A percentile compares a stretch with the other conserved stretches of the same genome.
Evolutionary conservation across 495 filamentous ascomycete species (phyloP).

Genomic region (Podospora comata): DNA sequence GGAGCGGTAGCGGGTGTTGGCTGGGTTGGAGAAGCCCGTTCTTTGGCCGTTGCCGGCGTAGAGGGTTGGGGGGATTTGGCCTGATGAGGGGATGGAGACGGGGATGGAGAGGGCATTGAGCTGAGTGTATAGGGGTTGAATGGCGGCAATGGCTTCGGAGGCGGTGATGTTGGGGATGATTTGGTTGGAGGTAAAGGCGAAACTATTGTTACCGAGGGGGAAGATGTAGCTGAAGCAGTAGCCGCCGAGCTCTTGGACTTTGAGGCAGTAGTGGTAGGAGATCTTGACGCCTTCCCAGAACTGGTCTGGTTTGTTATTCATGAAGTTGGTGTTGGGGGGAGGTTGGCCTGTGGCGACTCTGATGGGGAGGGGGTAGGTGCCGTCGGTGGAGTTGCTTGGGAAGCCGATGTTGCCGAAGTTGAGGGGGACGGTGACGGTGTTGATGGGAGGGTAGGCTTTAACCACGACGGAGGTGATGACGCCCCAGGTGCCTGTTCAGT

Average conservation of each 20-base stretch:
- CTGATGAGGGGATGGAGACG: constrained; percentile 29
- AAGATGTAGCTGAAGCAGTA: constrained; percentile 46
- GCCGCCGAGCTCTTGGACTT: constrained; percentile 39
- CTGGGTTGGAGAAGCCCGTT: constrained; percentile 26
- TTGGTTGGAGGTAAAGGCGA: constrained; percentile 34
- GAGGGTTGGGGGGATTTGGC: constrained; percentile 14
- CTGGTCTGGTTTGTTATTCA: constrained; percentile 35
- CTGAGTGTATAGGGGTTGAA: constrained; percentile 45
- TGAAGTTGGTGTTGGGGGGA: constrained; percentile 21
- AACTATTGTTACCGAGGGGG: constrained; percentile 33
- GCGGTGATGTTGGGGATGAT: constrained; percentile 32
- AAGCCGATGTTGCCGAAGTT: constrained; percentile 12
- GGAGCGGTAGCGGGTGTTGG: constrained; percentile 43
- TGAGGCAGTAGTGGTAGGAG: constrained; percentile 41
- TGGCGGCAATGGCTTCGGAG: constrained; percentile 36
- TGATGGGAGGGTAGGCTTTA: constrained; percentile 39
- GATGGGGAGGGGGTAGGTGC: constrained; percentile 26
- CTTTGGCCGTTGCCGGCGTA: constrained; percentile 23
- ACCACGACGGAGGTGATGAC: constrained; percentile 50
- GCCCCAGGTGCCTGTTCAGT: constrained; percentile 45
- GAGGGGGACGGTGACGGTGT: constrained; percentile 20
- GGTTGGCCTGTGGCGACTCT: constrained; percentile 24
- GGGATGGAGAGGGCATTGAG: constrained; percentile 32
- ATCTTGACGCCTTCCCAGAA: constrained; percentile 50
- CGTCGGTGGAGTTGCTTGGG: constrained; percentile 11